These are phyloP conservation scores for Hyparrhenia diplandra DNA, from an alignment of 176 grass and related monocot genomes.

Conservation along the genomic window DNA sequence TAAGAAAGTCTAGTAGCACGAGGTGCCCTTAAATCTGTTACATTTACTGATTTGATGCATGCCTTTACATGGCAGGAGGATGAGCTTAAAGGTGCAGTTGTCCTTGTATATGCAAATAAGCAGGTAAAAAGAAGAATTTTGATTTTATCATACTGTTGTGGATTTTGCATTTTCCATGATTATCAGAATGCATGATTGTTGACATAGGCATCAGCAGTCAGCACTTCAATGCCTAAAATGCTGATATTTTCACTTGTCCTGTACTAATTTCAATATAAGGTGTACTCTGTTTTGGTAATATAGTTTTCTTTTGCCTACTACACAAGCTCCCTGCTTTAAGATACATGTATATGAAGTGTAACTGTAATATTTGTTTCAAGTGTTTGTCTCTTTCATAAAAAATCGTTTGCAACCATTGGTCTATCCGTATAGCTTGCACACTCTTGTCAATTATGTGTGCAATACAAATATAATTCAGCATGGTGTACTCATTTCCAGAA, in stretches of 20 bases:
- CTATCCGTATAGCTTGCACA: not conserved
- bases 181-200: not conserved
- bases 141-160: not conserved
- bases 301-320: not conserved
- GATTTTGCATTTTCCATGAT: conserved; percentile 10
- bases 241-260: not conserved
- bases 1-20: not conserved
- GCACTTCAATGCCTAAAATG: not conserved
- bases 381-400: not conserved
- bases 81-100: conserved; percentile 91
- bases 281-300: not conserved
- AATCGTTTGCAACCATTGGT: not conserved
- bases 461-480: too few relatives aligned
- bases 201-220: not conserved
- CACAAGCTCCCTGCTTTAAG: not conserved
- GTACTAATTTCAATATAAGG: not conserved
- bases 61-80: conserved; percentile 73
- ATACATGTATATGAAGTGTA: not conserved
- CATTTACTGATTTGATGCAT: conserved; percentile 16
- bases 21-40: not conserved
- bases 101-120: conserved; percentile 96
- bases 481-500: not conserved
- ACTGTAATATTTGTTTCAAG: not conserved
- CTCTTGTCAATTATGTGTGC: not conserved
- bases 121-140: conserved; percentile 58